A percentile compares a stretch with the other conserved stretches of the same genome.
Evolutionary conservation across 192 early-diverging fungal genomes (phyloP).

Genomic region (Backusella mclennaniae): DNA sequence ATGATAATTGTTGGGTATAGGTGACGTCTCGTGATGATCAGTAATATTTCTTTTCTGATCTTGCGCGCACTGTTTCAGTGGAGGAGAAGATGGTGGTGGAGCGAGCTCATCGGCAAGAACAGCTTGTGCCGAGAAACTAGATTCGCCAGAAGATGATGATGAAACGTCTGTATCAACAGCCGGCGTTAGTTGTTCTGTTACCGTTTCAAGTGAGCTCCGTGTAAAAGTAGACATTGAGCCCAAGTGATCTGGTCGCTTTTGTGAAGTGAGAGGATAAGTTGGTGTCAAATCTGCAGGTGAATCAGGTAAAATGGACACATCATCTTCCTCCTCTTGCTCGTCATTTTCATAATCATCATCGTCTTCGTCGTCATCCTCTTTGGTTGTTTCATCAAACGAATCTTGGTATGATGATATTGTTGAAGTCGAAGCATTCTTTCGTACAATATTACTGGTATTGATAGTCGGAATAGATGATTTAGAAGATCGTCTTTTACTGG

Average conservation of each 20-base stretch:
- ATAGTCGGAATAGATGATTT: not conserved
- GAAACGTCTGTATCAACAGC: not conserved
- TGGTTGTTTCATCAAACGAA: not conserved
- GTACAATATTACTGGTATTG: not conserved
- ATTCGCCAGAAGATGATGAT: not conserved
- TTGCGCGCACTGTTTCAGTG: not conserved
- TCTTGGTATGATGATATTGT: not conserved
- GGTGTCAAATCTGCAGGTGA: not conserved
- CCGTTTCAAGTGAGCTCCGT: conserved; percentile 18
- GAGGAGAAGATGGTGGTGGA: not conserved
- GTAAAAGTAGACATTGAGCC: conserved; percentile 4
- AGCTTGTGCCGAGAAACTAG: conserved; percentile 4
- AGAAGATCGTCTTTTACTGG: not conserved
- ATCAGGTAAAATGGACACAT: not conserved
- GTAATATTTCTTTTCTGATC: not conserved
- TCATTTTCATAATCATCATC: conserved; percentile 1
- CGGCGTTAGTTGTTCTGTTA: not conserved
- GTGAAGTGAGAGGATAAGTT: not conserved
- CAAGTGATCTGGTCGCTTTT: not conserved
- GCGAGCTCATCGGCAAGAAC: not conserved
- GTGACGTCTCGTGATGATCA: not conserved
- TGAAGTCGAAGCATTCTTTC: not conserved
- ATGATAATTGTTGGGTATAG: not conserved
- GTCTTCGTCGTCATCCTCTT: not conserved
- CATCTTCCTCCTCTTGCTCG: not conserved